Evolutionary conservation across 495 filamentous ascomycete genomes (phyloP).

Genomic region (Lasiosphaeria hispida): DNA sequence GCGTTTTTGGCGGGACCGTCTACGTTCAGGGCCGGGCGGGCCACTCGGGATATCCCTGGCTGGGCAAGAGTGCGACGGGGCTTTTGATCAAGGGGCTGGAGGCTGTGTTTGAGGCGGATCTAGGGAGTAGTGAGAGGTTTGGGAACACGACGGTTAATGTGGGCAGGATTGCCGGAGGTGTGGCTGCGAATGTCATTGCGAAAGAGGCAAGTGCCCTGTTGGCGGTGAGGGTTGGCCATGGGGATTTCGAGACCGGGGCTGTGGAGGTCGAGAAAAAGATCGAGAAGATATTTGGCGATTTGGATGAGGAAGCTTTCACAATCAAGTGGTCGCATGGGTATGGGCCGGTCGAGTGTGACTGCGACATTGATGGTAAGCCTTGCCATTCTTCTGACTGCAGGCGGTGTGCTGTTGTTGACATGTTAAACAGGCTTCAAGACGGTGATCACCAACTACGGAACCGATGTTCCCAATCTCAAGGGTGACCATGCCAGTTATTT

Average conservation of each 20-base stretch:
- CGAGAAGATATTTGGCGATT: conserved; percentile 53
- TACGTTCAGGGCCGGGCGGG: conserved; percentile 71
- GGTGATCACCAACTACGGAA: conserved; percentile 84
- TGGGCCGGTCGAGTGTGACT: conserved; percentile 71
- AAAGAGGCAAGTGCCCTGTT: conserved; percentile 64
- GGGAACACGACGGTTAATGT: conserved; percentile 88
- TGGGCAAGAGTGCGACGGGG: conserved; percentile 76
- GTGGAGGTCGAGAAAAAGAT: conserved; percentile 55
- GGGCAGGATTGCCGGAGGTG: conserved; percentile 72
- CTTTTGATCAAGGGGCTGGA: conserved; percentile 67
- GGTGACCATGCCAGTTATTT: conserved; percentile 77
- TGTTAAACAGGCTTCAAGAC: conserved; percentile 62
- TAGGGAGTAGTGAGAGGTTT: conserved; percentile 73
- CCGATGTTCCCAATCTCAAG: conserved; percentile 77
- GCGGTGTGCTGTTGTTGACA: not conserved
- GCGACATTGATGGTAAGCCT: conserved; percentile 66
- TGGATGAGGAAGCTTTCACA: conserved; percentile 57
- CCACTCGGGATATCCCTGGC: conserved; percentile 86
- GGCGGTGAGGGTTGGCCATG: conserved; percentile 71
- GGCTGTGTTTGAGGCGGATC: conserved; percentile 58
- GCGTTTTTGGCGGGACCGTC: conserved; percentile 63
- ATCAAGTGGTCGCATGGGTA: conserved; percentile 61
- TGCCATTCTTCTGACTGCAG: not conserved
- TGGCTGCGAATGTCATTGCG: conserved; percentile 86
- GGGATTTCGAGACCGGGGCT: conserved; percentile 55